These are phyloP conservation scores for Candida chauliodis DNA, from an alignment of 805 yeast genomes.

Conservation along the genomic window DNA sequence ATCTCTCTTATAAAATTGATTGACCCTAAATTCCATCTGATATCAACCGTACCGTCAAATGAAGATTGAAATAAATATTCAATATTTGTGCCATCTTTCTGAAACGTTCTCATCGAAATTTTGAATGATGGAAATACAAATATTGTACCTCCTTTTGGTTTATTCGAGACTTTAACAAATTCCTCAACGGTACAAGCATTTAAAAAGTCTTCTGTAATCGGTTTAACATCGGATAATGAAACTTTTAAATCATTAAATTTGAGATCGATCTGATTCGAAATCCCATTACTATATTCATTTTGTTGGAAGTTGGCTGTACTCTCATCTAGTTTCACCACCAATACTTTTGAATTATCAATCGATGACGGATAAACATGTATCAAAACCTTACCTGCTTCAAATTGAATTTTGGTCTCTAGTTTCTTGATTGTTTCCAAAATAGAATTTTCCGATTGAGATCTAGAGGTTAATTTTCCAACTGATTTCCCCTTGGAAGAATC, in stretches of 20 bases:
- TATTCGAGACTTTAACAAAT: constrained; percentile 52
- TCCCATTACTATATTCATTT: constrained; percentile 38
- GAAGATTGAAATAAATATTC: constrained; percentile 67
- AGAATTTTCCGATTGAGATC: constrained; percentile 3
- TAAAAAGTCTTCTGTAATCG: constrained; percentile 49
- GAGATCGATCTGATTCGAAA: constrained; percentile 58
- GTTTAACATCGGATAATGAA: constrained; percentile 59
- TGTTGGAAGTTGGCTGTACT: constrained; percentile 52
- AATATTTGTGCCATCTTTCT: constrained; percentile 50
- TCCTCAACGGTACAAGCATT: constrained; percentile 46
- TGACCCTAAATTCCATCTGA: constrained; percentile 92
- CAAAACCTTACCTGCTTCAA: constrained; percentile 52
- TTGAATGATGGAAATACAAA: constrained; percentile 74
- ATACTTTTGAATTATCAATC: constrained; percentile 70
- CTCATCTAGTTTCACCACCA: constrained; percentile 57
- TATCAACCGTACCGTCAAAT: constrained; percentile 87
- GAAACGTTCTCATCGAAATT: constrained; percentile 74
- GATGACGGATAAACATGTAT: constrained; percentile 80
- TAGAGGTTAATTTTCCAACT: background rate
- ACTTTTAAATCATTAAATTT: constrained; percentile 61
- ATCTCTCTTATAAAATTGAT: constrained; percentile 86
- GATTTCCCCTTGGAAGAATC: constrained; percentile 39
- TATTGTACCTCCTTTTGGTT: constrained; percentile 75
- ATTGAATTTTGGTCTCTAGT: constrained; percentile 66
- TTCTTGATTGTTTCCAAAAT: constrained; percentile 33